These are phyloP conservation scores for Didymosphaeria variabile DNA, from an alignment of 2,329 filamentous ascomycete species.

Conservation along the genomic window DNA sequence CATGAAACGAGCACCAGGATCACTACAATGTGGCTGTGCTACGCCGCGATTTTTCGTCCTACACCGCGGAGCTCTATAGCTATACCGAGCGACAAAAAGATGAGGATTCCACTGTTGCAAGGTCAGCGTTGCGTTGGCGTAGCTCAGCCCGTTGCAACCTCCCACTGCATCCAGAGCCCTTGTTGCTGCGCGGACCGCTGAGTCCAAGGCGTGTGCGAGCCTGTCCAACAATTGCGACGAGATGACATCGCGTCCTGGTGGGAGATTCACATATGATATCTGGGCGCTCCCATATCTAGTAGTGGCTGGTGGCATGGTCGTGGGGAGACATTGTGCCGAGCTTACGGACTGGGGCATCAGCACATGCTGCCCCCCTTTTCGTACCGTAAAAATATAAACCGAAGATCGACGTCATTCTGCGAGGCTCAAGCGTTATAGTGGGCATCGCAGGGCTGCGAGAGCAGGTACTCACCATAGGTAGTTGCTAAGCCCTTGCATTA, in stretches of 20 bases:
- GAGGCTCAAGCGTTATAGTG: neutral
- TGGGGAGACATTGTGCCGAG: slow-evolving; percentile 17
- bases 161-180: slow-evolving; percentile 11
- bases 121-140: slow-evolving; percentile 3
- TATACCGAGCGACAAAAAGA: neutral
- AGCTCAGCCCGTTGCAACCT: slow-evolving; percentile 17
- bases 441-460: neutral
- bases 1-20: slow-evolving; percentile 6
- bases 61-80: slow-evolving; percentile 1
- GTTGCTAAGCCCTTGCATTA: neutral
- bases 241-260: neutral
- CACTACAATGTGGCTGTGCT: slow-evolving; percentile 25
- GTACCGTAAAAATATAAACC: neutral
- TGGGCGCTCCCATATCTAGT: neutral
- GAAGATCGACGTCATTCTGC: neutral
- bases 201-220: neutral
- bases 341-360: slow-evolving; percentile 10
- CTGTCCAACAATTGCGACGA: neutral
- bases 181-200: neutral
- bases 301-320: neutral
- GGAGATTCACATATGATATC: neutral
- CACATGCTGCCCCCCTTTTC: neutral
- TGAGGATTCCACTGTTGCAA: neutral
- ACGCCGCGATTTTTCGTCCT: neutral
- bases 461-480: neutral